Conservation (phyloP, 305 asterid species). For the Ajuga reptans region DNA sequence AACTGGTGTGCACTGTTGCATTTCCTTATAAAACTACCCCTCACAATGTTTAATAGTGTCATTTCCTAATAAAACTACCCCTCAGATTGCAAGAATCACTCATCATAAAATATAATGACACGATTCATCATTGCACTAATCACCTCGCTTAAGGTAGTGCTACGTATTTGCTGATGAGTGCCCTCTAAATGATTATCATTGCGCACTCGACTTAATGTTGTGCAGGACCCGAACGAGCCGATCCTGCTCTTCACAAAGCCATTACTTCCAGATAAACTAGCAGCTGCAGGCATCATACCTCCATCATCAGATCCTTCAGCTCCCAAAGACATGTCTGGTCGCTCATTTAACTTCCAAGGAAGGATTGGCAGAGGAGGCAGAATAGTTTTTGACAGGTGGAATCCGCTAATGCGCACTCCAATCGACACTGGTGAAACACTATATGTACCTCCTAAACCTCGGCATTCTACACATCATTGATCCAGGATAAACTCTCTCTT, state of each 20-base stretch:
- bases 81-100: background rate
- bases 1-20: constrained; percentile 42
- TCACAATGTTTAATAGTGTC: no score
- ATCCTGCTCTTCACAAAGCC: constrained; percentile 69
- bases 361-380: constrained; percentile 94
- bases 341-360: constrained; percentile 42
- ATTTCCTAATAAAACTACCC: constrained; percentile 5
- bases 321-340: constrained; percentile 37
- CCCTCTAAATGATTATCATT: background rate
- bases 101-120: background rate
- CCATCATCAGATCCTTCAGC: constrained; percentile 51
- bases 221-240: constrained; percentile 84
- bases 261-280: constrained; percentile 73
- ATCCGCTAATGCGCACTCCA: constrained; percentile 66
- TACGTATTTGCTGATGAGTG: background rate
- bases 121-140: background rate
- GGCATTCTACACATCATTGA: constrained; percentile 45
- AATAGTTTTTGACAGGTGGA: constrained; percentile 78
- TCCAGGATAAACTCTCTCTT: background rate
- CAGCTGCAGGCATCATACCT: constrained; percentile 68
- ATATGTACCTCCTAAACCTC: constrained; percentile 55
- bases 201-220: background rate
- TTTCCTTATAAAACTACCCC: constrained; percentile 7
- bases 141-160: background rate
- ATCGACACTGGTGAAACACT: constrained; percentile 48